A percentile compares a stretch with the other conserved stretches of the same genome.
These are phyloP conservation scores for Phytopythium mirpurense DNA, from an alignment of 352 stramenopile species.

Conservation along the genomic window DNA sequence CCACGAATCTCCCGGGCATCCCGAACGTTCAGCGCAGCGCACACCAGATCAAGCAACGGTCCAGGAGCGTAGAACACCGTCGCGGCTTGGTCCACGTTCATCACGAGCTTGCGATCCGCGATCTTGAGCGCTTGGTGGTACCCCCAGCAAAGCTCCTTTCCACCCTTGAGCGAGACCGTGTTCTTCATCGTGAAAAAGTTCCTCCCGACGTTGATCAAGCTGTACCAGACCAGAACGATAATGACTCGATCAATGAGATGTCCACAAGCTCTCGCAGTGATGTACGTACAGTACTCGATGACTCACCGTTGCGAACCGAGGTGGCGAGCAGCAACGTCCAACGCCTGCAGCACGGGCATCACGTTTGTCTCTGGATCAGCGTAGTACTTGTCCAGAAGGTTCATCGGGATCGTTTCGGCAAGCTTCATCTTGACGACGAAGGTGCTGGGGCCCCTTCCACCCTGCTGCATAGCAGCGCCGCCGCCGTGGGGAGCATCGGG, in stretches of 20 bases:
- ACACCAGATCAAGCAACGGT: conserved; percentile 45
- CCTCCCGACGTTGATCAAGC: conserved; percentile 50
- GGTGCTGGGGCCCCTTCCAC: conserved; percentile 2
- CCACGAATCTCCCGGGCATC: conserved; percentile 29
- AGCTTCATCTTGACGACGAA: conserved; percentile 74
- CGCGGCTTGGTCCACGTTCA: conserved; percentile 70
- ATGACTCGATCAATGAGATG: too few relatives aligned
- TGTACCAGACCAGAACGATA: conserved; percentile 7
- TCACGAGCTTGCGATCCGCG: conserved; percentile 44
- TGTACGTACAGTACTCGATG: background rate
- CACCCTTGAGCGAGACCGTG: conserved; percentile 42
- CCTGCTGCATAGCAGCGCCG: background rate
- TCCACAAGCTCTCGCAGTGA: background rate
- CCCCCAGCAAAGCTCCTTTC: conserved; percentile 66
- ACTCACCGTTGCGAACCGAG: conserved; percentile 28
- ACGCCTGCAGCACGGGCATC: conserved; percentile 55
- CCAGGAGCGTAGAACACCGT: conserved; percentile 66
- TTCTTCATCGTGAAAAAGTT: conserved; percentile 77
- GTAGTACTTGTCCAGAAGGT: conserved; percentile 40
- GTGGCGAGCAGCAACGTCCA: conserved; percentile 69
- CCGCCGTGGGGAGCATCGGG: conserved; percentile 21
- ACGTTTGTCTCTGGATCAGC: conserved; percentile 51
- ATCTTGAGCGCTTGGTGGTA: conserved; percentile 68
- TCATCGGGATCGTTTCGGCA: conserved; percentile 50
- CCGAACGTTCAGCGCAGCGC: conserved; percentile 28